A percentile compares a stretch with the other conserved stretches of the same genome.
Evolutionary conservation across 192 early-diverging fungal species (phyloP).

Genomic region (Paraglomus occultum): DNA sequence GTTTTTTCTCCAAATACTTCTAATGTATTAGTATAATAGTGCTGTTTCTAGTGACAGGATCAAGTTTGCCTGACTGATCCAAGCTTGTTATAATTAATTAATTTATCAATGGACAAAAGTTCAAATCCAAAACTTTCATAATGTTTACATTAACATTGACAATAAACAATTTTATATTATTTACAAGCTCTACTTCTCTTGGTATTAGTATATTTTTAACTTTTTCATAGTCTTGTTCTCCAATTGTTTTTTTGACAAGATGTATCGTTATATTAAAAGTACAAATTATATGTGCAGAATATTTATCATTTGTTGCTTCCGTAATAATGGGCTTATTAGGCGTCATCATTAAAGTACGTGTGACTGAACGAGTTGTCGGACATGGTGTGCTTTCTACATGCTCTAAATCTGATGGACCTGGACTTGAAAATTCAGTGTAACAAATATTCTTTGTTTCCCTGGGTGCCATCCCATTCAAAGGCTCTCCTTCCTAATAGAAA

Average conservation of each 20-base stretch:
- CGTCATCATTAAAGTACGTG: slow-evolving; percentile 9
- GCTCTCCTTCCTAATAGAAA: slow-evolving; percentile 25
- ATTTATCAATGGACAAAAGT: no score
- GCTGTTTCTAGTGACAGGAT: no score
- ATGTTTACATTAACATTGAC: no score
- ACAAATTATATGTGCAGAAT: slow-evolving; percentile 1
- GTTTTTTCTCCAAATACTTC: no score
- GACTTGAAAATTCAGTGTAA: slow-evolving; percentile 17
- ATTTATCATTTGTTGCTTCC: slow-evolving; percentile 9
- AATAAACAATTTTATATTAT: no score
- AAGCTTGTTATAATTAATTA: no score
- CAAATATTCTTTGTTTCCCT: slow-evolving; percentile 23
- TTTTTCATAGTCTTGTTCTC: no score
- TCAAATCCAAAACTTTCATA: no score
- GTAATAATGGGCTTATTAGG: slow-evolving; percentile 9
- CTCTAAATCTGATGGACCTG: slow-evolving; percentile 14
- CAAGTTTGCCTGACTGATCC: no score
- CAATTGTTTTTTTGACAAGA: not conserved
- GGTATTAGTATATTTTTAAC: no score
- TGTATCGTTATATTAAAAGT: not conserved
- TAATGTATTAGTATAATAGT: no score
- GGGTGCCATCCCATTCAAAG: slow-evolving; percentile 17
- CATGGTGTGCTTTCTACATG: slow-evolving; percentile 18
- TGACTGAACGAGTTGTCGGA: slow-evolving; percentile 1
- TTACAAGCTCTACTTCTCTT: no score